phyloP scores from a whole-genome alignment of 768 basidiomycete genomes.

The Naganishia vishniacii region DNA sequence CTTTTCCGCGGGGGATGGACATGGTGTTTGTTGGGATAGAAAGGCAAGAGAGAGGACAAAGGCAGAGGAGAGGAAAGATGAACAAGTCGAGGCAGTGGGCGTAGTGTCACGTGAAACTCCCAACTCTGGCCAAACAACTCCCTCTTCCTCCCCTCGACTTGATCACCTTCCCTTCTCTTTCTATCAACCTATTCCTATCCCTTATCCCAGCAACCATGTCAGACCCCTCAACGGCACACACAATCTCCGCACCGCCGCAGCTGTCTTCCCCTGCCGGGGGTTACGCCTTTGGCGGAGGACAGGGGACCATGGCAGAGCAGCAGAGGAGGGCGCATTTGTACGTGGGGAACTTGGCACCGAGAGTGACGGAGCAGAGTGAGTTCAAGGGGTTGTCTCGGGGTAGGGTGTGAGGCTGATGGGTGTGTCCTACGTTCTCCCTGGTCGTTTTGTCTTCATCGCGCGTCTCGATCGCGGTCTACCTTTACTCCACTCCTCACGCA shows the following conservation, averaged over 20 bases:
- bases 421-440: no score
- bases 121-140: background rate
- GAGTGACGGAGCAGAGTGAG: conserved; percentile 86
- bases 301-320: conserved; percentile 12
- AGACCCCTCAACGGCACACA: background rate
- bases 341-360: conserved; percentile 93
- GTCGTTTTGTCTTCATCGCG: no score
- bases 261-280: conserved; percentile 13
- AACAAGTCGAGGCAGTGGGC: background rate
- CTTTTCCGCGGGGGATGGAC: conserved; percentile 38
- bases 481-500: no score
- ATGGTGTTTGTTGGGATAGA: conserved; percentile 19
- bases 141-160: background rate
- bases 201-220: background rate
- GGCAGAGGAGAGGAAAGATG: background rate
- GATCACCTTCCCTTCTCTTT: background rate
- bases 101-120: background rate
- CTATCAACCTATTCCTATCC: background rate
- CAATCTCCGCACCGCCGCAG: conserved; percentile 6
- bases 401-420: background rate
- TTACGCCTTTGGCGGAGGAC: conserved; percentile 1
- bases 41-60: background rate
- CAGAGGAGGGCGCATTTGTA: conserved; percentile 95
- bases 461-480: no score
- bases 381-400: background rate